Percentiles rank a stretch among this genome's conserved stretches.
phyloP scores from a whole-genome alignment of 495 filamentous ascomycete species.

The Lasiosphaeria ovina region DNA sequence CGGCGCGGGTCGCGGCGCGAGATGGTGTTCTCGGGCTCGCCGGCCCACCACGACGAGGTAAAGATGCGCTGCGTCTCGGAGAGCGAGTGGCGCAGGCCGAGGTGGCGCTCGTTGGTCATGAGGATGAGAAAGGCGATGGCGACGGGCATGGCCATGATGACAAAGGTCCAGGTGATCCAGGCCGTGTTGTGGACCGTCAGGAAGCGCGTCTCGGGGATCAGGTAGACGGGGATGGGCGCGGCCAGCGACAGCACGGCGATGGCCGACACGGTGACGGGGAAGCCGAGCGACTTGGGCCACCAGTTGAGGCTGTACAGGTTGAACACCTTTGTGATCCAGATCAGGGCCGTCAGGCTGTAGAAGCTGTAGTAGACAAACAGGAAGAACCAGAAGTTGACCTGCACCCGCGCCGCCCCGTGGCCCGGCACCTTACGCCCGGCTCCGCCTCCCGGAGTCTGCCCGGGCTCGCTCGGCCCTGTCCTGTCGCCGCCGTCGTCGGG shows the following conservation, averaged over 20 bases:
- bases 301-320: slow-evolving; percentile 65
- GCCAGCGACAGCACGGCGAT: slow-evolving; percentile 55
- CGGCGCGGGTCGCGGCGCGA: slow-evolving; percentile 36
- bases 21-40: slow-evolving; percentile 44
- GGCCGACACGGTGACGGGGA: slow-evolving; percentile 54
- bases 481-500: slow-evolving; percentile 33
- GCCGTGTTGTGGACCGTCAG: slow-evolving; percentile 57
- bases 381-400: slow-evolving; percentile 68
- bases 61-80: slow-evolving; percentile 65
- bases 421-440: slow-evolving; percentile 48
- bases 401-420: slow-evolving; percentile 58
- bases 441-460: slow-evolving; percentile 3
- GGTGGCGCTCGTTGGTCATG: slow-evolving; percentile 56
- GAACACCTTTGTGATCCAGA: slow-evolving; percentile 68
- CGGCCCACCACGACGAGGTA: slow-evolving; percentile 59
- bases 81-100: slow-evolving; percentile 51
- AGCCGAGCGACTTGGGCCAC: slow-evolving; percentile 60
- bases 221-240: slow-evolving; percentile 56
- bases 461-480: slow-evolving; percentile 26
- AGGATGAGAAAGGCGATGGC: slow-evolving; percentile 59
- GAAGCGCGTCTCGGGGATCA: slow-evolving; percentile 45
- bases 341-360: slow-evolving; percentile 60
- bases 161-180: slow-evolving; percentile 63
- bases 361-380: slow-evolving; percentile 63
- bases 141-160: slow-evolving; percentile 62